Percentiles rank a stretch among this genome's conserved stretches.
Evolutionary conservation across 345 rosid genomes (phyloP).

Genomic region (Arabis alpina): DNA sequence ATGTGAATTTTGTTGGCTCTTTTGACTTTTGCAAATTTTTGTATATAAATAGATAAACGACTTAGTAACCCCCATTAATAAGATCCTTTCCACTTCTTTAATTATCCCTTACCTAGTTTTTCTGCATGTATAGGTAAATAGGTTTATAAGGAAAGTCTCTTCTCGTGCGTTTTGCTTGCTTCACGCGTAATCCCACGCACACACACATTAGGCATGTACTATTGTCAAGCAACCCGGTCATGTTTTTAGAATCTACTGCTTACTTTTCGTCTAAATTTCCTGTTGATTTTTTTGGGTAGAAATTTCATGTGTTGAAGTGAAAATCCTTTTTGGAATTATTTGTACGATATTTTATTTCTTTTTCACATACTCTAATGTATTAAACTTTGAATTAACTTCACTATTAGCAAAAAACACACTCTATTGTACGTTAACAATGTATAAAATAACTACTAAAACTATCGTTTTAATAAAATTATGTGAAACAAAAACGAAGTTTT

Average conservation of each 20-base stretch:
- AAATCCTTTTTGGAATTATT: background rate
- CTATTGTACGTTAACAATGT: too few species aligned
- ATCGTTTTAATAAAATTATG: too few species aligned
- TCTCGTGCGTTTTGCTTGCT: background rate
- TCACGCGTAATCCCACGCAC: constrained; percentile 19
- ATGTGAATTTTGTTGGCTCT: constrained; percentile 20
- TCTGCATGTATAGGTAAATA: constrained; percentile 11
- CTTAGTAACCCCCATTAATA: constrained; percentile 3
- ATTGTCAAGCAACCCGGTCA: background rate
- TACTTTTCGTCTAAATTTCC: background rate
- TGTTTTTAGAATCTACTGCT: background rate
- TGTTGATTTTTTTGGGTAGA: background rate
- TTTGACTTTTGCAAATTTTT: constrained; percentile 14
- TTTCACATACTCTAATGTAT: too few species aligned
- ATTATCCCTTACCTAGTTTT: constrained; percentile 23
- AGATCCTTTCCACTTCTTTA: background rate
- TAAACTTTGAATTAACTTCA: too few species aligned
- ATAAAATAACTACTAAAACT: too few species aligned
- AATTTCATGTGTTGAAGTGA: background rate
- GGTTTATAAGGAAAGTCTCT: constrained; percentile 3
- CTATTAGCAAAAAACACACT: too few species aligned
- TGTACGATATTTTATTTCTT: background rate
- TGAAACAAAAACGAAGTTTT: too few species aligned
- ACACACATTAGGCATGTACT: background rate
- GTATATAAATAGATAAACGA: background rate